Percentiles rank a stretch among this genome's conserved stretches.
Evolutionary conservation across 2,329 filamentous ascomycete genomes (phyloP).

Genomic region (Teratosphaeria nubilosa): DNA sequence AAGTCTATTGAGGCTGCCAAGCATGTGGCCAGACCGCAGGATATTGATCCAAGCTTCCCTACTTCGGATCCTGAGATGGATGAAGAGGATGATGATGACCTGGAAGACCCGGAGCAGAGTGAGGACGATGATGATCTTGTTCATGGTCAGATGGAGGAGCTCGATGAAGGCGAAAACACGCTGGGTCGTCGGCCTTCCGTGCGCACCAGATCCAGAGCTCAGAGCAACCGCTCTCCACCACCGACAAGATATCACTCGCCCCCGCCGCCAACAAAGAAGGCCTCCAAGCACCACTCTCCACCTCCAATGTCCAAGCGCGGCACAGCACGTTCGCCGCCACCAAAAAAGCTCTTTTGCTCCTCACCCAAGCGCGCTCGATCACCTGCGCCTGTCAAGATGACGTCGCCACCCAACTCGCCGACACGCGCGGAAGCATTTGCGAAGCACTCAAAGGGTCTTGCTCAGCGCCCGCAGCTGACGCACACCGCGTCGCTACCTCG

Average conservation of each 20-base stretch:
- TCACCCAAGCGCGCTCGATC: slow-evolving; percentile 56
- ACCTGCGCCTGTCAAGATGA: slow-evolving; percentile 30
- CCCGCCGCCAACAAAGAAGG: slow-evolving; percentile 32
- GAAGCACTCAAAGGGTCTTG: slow-evolving; percentile 36
- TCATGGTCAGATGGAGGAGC: slow-evolving; percentile 42
- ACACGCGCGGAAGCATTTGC: slow-evolving; percentile 38
- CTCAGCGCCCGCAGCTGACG: slow-evolving; percentile 56
- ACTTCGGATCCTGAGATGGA: slow-evolving; percentile 83
- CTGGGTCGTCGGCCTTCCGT: slow-evolving; percentile 26
- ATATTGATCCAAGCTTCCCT: slow-evolving; percentile 95
- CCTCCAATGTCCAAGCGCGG: slow-evolving; percentile 12
- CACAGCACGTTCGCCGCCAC: slow-evolving; percentile 22
- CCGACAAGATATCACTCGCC: slow-evolving; percentile 11
- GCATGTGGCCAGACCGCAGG: slow-evolving; percentile 77
- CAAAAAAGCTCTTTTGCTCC: slow-evolving; percentile 53
- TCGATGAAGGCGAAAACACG: slow-evolving; percentile 10
- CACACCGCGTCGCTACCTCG: slow-evolving; percentile 82
- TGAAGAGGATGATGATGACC: slow-evolving; percentile 60
- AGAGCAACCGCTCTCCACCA: slow-evolving; percentile 29
- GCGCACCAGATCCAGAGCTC: slow-evolving; percentile 6
- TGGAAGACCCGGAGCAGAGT: slow-evolving; percentile 50
- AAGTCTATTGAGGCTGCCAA: slow-evolving; percentile 73
- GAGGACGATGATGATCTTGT: slow-evolving; percentile 51
- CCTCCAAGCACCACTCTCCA: slow-evolving; percentile 35
- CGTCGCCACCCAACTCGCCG: slow-evolving; percentile 58